Evolutionary conservation across 2,329 filamentous ascomycete genomes (phyloP).

Genomic region (Hymenoscyphus fraxineus): DNA sequence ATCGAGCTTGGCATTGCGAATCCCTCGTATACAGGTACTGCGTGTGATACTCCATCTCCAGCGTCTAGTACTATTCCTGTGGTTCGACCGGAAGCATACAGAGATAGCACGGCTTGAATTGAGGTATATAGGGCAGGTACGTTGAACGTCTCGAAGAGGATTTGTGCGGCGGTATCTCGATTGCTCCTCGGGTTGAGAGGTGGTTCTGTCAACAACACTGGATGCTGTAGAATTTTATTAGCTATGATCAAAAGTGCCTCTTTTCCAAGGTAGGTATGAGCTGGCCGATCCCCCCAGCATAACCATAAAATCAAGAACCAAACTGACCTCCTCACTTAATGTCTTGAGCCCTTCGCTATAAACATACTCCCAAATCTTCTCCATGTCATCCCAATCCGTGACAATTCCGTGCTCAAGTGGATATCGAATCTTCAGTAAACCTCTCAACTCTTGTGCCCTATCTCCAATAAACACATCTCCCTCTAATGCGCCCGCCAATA

Average conservation of each 20-base stretch:
- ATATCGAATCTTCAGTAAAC: slow-evolving; percentile 91
- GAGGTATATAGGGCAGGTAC: slow-evolving; percentile 95
- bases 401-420: slow-evolving; percentile 97
- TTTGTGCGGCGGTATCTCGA: slow-evolving; percentile 92
- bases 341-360: slow-evolving; percentile 96
- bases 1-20: slow-evolving; percentile 97
- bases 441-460: slow-evolving; percentile 80
- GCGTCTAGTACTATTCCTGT: slow-evolving; percentile 94
- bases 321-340: slow-evolving; percentile 83
- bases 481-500: slow-evolving; percentile 93
- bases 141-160: slow-evolving; percentile 98
- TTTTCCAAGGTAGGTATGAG: slow-evolving; percentile 7
- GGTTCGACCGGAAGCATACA: slow-evolving; percentile 93
- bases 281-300: not conserved
- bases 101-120: slow-evolving; percentile 91
- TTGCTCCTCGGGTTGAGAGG: slow-evolving; percentile 94
- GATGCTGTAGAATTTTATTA: slow-evolving; percentile 57
- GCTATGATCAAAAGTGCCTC: not conserved
- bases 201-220: slow-evolving; percentile 91
- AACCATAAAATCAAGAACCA: not conserved
- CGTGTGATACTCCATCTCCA: slow-evolving; percentile 94
- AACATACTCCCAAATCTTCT: slow-evolving; percentile 97
- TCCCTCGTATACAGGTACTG: slow-evolving; percentile 95
- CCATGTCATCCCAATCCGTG: slow-evolving; percentile 99
- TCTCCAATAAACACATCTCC: slow-evolving; percentile 96